Conservation (phyloP, 176 grass and related monocot species). For the Eleusine coracana region DNA sequence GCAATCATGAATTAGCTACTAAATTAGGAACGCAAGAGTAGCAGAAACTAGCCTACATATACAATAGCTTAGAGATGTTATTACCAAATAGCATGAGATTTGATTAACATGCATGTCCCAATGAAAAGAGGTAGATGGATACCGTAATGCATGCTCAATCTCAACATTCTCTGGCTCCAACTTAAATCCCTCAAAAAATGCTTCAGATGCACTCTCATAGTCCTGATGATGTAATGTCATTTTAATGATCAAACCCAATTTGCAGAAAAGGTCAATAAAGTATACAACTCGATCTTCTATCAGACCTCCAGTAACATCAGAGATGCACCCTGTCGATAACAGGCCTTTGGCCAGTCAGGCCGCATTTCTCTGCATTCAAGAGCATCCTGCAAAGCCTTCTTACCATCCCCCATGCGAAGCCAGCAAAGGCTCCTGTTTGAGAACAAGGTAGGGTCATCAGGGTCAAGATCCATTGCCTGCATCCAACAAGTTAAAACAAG, state of each 20-base stretch:
- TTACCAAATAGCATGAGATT: neutral
- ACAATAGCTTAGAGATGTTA: neutral
- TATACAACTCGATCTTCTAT: neutral
- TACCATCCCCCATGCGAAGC: constrained; percentile 23
- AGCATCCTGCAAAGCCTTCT: constrained; percentile 29
- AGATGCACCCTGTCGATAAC: constrained; percentile 26
- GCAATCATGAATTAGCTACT: neutral
- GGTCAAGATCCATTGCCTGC: constrained; percentile 43
- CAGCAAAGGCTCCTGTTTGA: constrained; percentile 45
- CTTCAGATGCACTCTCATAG: constrained; percentile 19
- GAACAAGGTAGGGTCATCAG: constrained; percentile 25
- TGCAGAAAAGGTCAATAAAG: neutral
- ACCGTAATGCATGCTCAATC: constrained; percentile 30
- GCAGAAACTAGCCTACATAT: neutral
- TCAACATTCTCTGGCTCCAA: constrained; percentile 21
- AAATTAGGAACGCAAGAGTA: neutral
- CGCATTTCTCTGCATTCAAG: constrained; percentile 25
- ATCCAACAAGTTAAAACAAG: neutral
- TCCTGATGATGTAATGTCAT: constrained; percentile 25
- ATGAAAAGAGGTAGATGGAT: neutral
- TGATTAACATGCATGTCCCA: neutral
- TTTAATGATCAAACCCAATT: neutral
- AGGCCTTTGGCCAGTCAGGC: constrained; percentile 44
- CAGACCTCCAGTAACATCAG: constrained; percentile 36
- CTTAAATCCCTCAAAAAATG: constrained; percentile 34